Evolutionary conservation across 345 rosid species (phyloP).

Genomic region (Zanthoxylum bungeanum): DNA sequence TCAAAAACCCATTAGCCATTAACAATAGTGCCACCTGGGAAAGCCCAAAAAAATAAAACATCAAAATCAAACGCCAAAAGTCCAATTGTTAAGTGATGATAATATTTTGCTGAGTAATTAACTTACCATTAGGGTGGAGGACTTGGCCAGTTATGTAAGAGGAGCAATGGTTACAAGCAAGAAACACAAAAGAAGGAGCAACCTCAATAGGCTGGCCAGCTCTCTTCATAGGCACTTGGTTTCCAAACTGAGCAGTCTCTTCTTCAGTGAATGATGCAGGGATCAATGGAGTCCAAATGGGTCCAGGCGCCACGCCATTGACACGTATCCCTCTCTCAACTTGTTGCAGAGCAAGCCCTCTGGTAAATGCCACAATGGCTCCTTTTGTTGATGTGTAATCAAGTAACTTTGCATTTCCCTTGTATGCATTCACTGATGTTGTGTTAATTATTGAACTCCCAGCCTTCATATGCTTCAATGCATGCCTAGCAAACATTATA

Average conservation of each 20-base stretch:
- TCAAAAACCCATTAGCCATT: constrained; percentile 31
- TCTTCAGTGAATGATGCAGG: constrained; percentile 61
- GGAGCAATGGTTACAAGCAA: constrained; percentile 73
- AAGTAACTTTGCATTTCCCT: constrained; percentile 47
- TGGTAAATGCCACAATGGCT: constrained; percentile 70
- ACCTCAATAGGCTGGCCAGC: constrained; percentile 83
- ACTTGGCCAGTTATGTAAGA: constrained; percentile 79
- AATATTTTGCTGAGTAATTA: neutral
- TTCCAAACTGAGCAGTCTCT: constrained; percentile 43
- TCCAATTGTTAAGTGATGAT: neutral
- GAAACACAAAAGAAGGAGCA: constrained; percentile 68
- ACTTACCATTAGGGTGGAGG: constrained; percentile 74
- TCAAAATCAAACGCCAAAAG: neutral
- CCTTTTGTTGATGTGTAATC: constrained; percentile 79
- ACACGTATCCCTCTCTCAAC: constrained; percentile 58
- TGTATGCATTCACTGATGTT: constrained; percentile 62
- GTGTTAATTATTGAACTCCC: constrained; percentile 78
- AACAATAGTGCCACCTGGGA: constrained; percentile 46
- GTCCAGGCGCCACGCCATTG: constrained; percentile 80
- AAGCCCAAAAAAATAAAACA: neutral
- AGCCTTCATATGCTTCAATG: constrained; percentile 73
- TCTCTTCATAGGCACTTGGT: constrained; percentile 61
- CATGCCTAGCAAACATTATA: constrained; percentile 36
- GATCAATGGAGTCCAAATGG: constrained; percentile 77
- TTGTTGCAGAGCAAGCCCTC: constrained; percentile 69